These are phyloP conservation scores for Magnolia kwangsiensis DNA, from an alignment of 164 flowering plant genomes.

Conservation along the genomic window DNA sequence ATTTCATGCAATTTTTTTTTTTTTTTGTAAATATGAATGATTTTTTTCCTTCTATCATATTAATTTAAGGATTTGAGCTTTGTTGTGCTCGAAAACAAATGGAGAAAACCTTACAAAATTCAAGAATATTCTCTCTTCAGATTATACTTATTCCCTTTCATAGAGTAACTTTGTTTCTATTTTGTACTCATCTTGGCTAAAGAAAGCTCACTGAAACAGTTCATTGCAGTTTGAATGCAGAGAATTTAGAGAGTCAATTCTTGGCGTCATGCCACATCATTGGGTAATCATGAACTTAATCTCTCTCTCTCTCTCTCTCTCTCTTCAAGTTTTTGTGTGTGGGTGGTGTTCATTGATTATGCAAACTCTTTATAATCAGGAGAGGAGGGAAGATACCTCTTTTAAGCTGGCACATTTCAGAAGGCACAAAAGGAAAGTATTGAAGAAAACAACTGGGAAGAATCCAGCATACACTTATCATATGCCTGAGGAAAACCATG, in stretches of 20 bases:
- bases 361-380: slow-evolving; percentile 40
- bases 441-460: slow-evolving; percentile 78
- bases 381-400: slow-evolving; percentile 86
- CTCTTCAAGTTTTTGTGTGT: background rate
- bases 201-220: slow-evolving; percentile 18
- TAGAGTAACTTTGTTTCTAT: background rate
- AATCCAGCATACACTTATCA: slow-evolving; percentile 48
- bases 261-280: slow-evolving; percentile 95
- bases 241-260: slow-evolving; percentile 94
- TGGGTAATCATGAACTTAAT: slow-evolving; percentile 52
- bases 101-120: too few species aligned
- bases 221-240: slow-evolving; percentile 84
- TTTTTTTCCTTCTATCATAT: too few species aligned
- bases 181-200: background rate
- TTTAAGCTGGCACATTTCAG: slow-evolving; percentile 77
- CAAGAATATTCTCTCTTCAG: background rate
- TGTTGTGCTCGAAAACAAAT: too few species aligned
- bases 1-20: too few species aligned
- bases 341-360: slow-evolving; percentile 2
- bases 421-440: slow-evolving; percentile 77
- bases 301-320: background rate
- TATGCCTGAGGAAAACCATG: slow-evolving; percentile 86
- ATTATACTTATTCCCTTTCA: background rate
- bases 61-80: too few species aligned
- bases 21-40: too few species aligned